Conservation (phyloP, 2,329 filamentous ascomycete genomes). For the Colletotrichum australisinense region DNA sequence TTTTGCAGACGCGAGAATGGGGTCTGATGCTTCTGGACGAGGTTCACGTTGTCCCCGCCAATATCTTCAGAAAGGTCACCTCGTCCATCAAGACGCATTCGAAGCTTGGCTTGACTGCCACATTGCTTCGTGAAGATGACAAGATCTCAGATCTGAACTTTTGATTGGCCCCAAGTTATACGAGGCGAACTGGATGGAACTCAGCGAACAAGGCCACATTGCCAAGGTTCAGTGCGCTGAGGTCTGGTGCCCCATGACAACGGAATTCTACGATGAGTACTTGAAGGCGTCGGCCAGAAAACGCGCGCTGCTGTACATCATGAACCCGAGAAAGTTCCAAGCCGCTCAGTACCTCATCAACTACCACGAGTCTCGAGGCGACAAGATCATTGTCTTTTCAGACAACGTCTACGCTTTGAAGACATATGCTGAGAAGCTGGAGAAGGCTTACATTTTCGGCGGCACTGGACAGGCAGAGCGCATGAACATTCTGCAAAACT, state of each 20-base stretch:
- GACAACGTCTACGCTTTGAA: conserved; percentile 96
- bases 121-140: conserved; percentile 94
- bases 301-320: conserved; percentile 79
- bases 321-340: conserved; percentile 98
- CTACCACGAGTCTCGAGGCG: conserved; percentile 92
- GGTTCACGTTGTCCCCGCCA: conserved; percentile 96
- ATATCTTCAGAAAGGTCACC: conserved; percentile 95
- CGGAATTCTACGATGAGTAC: conserved; percentile 97
- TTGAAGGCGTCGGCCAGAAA: conserved; percentile 71
- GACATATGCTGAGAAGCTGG: conserved; percentile 84
- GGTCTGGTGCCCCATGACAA: conserved; percentile 99
- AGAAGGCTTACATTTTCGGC: conserved; percentile 92
- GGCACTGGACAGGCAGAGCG: conserved; percentile 89
- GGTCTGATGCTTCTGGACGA: conserved; percentile 97
- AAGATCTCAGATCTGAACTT: conserved; percentile 99
- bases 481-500: conserved; percentile 89
- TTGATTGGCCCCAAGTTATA: conserved; percentile 97
- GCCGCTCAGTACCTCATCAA: conserved; percentile 98
- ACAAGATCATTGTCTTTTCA: conserved; percentile 98
- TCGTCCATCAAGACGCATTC: conserved; percentile 94
- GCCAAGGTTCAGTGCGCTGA: conserved; percentile 97
- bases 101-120: conserved; percentile 94
- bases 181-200: conserved; percentile 99
- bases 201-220: conserved; percentile 96
- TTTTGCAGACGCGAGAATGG: conserved; percentile 94